phyloP scores from a whole-genome alignment of 2,329 filamentous ascomycete genomes.

The Alternaria dauci region DNA sequence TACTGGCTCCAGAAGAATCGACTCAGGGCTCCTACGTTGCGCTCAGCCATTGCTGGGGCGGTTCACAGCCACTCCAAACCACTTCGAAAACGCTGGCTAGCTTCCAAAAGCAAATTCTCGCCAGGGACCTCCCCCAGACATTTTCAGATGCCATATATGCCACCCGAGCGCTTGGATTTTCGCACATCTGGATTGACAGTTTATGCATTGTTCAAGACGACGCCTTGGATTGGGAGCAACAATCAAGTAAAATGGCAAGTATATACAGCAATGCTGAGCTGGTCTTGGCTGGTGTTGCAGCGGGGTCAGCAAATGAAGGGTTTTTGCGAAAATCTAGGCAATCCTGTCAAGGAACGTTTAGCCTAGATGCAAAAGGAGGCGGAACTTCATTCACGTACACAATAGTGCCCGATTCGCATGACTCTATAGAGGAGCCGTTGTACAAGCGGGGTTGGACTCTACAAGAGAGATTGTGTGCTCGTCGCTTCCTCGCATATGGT shows the following conservation, averaged over 20 bases:
- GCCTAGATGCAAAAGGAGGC: neutral
- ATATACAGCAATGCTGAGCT: constrained; percentile 9
- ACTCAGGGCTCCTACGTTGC: neutral
- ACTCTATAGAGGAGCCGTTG: neutral
- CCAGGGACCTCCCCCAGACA: neutral
- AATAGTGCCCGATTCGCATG: neutral
- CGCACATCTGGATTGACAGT: constrained; percentile 29
- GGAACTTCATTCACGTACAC: neutral
- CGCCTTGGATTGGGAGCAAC: constrained; percentile 1
- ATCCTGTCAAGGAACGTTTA: neutral
- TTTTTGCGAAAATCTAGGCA: neutral
- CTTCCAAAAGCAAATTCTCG: neutral
- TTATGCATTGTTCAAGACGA: constrained; percentile 27
- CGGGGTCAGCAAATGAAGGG: neutral
- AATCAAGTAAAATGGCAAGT: constrained; percentile 14
- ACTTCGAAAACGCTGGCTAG: neutral
- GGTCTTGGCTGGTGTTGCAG: neutral
- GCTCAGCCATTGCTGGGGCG: neutral
- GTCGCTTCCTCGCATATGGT: neutral
- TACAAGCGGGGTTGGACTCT: neutral
- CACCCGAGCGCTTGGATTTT: neutral
- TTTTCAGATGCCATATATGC: neutral
- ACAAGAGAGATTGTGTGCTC: neutral
- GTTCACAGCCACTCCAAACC: neutral
- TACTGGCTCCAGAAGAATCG: neutral